Percentiles rank a stretch among this genome's conserved stretches.
Evolutionary conservation across 2,329 filamentous ascomycete species (phyloP).

Genomic region (Ophiostoma fasciatum): DNA sequence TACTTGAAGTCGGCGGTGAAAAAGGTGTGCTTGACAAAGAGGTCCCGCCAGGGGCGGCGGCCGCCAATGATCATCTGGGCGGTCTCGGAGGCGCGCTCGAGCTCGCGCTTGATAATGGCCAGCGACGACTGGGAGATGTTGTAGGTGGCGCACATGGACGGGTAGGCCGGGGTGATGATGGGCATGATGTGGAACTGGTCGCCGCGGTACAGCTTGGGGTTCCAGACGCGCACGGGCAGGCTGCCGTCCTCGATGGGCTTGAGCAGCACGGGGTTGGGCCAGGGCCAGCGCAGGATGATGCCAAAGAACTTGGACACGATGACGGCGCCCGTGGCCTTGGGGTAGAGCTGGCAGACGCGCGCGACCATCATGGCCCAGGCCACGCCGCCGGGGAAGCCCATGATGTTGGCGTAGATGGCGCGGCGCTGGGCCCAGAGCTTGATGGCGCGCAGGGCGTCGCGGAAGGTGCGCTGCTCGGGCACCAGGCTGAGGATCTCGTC

Average conservation of each 20-base stretch:
- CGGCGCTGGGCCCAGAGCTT: constrained; percentile 93
- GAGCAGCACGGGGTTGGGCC: constrained; percentile 84
- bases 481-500: constrained; percentile 83
- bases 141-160: constrained; percentile 94
- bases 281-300: constrained; percentile 81
- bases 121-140: constrained; percentile 83
- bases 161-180: constrained; percentile 93
- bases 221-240: constrained; percentile 80
- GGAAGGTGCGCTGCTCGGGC: constrained; percentile 79
- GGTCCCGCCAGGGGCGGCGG: constrained; percentile 66
- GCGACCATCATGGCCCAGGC: constrained; percentile 98
- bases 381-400: constrained; percentile 91
- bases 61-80: constrained; percentile 66
- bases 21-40: constrained; percentile 84
- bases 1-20: constrained; percentile 92
- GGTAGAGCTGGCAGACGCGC: constrained; percentile 89
- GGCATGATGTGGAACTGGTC: constrained; percentile 90
- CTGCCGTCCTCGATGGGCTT: constrained; percentile 76
- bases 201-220: constrained; percentile 72
- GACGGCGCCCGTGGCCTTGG: constrained; percentile 75
- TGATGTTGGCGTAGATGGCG: constrained; percentile 89
- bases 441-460: constrained; percentile 75
- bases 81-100: constrained; percentile 62
- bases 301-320: constrained; percentile 91
- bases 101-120: constrained; percentile 67